A percentile compares a stretch with the other conserved stretches of the same genome.
Evolutionary conservation across 768 basidiomycete genomes (phyloP).

Genomic region (Coprinopsis cinerea): DNA sequence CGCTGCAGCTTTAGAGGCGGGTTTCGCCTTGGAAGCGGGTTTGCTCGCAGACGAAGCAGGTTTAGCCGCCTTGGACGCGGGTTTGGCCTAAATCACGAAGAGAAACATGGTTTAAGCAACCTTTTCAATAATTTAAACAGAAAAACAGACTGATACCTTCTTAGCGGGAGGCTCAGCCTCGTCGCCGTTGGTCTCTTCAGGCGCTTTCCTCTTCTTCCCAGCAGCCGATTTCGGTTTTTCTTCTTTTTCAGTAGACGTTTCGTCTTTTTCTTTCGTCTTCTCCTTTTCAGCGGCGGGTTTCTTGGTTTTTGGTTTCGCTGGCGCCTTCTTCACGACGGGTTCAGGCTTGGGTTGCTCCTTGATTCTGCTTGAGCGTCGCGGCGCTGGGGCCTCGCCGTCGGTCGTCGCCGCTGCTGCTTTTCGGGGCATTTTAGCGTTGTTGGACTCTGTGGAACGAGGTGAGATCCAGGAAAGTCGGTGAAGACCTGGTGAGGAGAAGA

Average conservation of each 20-base stretch:
- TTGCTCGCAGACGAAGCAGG: slow-evolving; percentile 23
- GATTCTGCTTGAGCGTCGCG: slow-evolving; percentile 72
- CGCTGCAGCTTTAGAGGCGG: slow-evolving; percentile 27
- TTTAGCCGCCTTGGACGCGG: slow-evolving; percentile 30
- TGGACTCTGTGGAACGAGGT: slow-evolving; percentile 3
- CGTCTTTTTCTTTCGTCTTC: slow-evolving; percentile 15
- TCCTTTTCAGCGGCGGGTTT: slow-evolving; percentile 40
- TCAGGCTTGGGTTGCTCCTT: slow-evolving; percentile 62
- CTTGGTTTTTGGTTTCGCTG: slow-evolving; percentile 57
- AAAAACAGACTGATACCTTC: slow-evolving; percentile 39
- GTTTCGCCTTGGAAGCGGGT: slow-evolving; percentile 33
- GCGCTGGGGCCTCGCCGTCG: slow-evolving; percentile 34
- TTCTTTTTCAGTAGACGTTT: slow-evolving; percentile 33
- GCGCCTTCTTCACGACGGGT: slow-evolving; percentile 48
- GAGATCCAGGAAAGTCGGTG: not conserved
- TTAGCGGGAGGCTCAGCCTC: slow-evolving; percentile 49
- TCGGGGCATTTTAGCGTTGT: slow-evolving; percentile 51
- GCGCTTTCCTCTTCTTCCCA: slow-evolving; percentile 39
- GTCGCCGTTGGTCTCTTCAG: slow-evolving; percentile 30
- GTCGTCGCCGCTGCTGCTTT: slow-evolving; percentile 51
- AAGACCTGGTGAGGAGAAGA: slow-evolving; percentile 9
- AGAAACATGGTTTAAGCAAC: slow-evolving; percentile 10
- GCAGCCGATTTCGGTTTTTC: slow-evolving; percentile 50
- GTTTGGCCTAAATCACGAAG: slow-evolving; percentile 32
- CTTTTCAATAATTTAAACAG: slow-evolving; percentile 7